These are phyloP conservation scores for Phaeosphaeria sp. DNA, from an alignment of 2,329 filamentous ascomycete genomes.

Conservation along the genomic window DNA sequence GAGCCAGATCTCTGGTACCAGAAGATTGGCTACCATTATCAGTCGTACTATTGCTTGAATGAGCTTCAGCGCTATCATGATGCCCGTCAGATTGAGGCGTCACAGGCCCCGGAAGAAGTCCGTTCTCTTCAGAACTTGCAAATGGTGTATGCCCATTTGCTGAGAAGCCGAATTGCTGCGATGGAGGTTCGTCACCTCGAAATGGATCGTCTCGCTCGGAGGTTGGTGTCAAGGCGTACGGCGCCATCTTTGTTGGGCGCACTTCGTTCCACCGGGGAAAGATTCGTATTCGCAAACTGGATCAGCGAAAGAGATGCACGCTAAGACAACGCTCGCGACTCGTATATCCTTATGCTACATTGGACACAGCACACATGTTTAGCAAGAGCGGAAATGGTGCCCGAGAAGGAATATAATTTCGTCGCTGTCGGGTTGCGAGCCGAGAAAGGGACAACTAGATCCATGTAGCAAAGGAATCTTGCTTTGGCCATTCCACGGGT, in stretches of 20 bases:
- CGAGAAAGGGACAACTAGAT: not conserved
- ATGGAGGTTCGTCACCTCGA: not conserved
- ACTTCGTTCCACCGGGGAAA: not conserved
- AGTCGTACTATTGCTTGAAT: not conserved
- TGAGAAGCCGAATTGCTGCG: not conserved
- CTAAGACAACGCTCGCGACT: not conserved
- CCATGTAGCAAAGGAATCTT: not conserved
- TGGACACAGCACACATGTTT: not conserved
- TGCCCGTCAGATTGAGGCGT: not conserved
- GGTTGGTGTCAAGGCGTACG: conserved; percentile 24
- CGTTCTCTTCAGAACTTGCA: not conserved
- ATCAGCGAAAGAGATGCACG: not conserved
- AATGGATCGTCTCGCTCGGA: conserved; percentile 15
- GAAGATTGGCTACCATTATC: not conserved
- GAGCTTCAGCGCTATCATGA: not conserved
- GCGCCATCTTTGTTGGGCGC: conserved; percentile 14
- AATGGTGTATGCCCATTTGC: not conserved
- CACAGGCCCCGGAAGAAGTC: not conserved
- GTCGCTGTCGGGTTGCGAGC: not conserved
- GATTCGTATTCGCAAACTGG: not conserved
- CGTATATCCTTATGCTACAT: not conserved
- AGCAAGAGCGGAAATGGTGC: not conserved
- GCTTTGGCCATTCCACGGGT: not conserved
- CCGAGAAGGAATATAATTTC: not conserved
- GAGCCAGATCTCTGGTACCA: not conserved